Evolutionary conservation across 306 rosid species (phyloP), one percentile per base, ranked within the genome.

Genomic region (Rosa lucieae): DNA sequence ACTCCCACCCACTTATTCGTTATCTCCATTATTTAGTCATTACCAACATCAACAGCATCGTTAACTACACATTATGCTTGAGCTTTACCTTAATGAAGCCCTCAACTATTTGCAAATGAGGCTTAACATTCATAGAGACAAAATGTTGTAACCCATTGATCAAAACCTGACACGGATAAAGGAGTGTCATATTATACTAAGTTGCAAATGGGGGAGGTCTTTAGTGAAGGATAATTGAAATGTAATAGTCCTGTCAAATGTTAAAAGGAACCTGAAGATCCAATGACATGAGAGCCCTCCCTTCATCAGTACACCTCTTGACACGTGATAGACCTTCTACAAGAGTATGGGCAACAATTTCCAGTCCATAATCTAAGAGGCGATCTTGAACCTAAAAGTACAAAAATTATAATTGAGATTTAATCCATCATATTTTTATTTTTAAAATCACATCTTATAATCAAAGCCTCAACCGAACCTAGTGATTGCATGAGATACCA

Each of bases 271-370:
- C 98, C 98, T 94, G 98, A 53, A 94, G 92, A 87, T 94, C 98
- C 85, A 96, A 86, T 53, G 97, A 93, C 99, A 96, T 96, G 52
- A 93, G 90, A 62, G 96, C 99, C 37, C 99, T 93, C 46, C 99
- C 99, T 86, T 96, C 98, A 78, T 96, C 99, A 58, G 90, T 90
- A 85, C 99, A 96, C 85, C 92, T 87, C 92, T 90, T 96, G 79
- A 96, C 92, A 53, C 97, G 92, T 55, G 99, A 96, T 85, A 96
- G 90, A 75, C 99, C 97, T 84, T 96, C 98, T 23, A 96, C 85
- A 29, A 96, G 98, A 73, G 94, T 91, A 85, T 93, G 94, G 13
- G 94, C 96, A 55, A 93, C 89, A 58, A 90, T 88, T 77, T 93
- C 97, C 80, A 96, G 85, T 76, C 99, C 99, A 70, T 91, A 85